Percentiles rank a stretch among this genome's conserved stretches.
Evolutionary conservation across 495 filamentous ascomycete genomes (phyloP).

Genomic region (Aspergillus olivimuriae): DNA sequence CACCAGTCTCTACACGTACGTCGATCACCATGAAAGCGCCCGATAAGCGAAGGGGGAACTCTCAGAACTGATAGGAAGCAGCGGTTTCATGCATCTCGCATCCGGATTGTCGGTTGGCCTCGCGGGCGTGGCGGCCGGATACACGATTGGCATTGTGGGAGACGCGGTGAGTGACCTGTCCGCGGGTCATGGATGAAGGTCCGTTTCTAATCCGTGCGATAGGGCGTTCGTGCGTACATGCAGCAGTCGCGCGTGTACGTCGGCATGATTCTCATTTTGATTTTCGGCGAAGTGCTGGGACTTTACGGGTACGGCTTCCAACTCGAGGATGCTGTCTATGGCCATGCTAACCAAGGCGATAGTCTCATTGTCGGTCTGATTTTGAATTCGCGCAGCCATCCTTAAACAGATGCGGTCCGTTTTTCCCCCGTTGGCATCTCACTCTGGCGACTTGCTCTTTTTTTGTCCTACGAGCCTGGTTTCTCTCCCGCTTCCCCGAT

Average conservation of each 20-base stretch:
- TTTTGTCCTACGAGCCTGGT: no score
- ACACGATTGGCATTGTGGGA: slow-evolving; percentile 92
- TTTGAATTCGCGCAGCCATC: slow-evolving; percentile 40
- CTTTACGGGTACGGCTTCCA: slow-evolving; percentile 76
- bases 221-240: slow-evolving; percentile 93
- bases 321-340: not conserved
- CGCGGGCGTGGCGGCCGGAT: slow-evolving; percentile 90
- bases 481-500: no score
- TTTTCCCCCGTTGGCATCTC: not conserved
- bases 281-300: slow-evolving; percentile 96
- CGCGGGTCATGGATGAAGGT: not conserved
- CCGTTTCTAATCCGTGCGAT: slow-evolving; percentile 17
- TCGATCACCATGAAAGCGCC: slow-evolving; percentile 1
- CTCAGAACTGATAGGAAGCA: slow-evolving; percentile 23
- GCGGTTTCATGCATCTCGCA: slow-evolving; percentile 87
- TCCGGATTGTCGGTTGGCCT: slow-evolving; percentile 89
- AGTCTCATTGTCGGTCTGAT: slow-evolving; percentile 55
- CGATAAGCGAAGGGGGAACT: not conserved
- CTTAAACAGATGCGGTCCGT: not conserved
- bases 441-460: not conserved
- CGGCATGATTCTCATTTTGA: slow-evolving; percentile 96
- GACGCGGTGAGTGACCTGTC: slow-evolving; percentile 56
- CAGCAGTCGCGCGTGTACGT: slow-evolving; percentile 92
- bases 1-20: slow-evolving; percentile 81
- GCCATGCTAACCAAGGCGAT: slow-evolving; percentile 13